Conservation (phyloP, 352 stramenopile genomes). For the Pythium sp. region DNA sequence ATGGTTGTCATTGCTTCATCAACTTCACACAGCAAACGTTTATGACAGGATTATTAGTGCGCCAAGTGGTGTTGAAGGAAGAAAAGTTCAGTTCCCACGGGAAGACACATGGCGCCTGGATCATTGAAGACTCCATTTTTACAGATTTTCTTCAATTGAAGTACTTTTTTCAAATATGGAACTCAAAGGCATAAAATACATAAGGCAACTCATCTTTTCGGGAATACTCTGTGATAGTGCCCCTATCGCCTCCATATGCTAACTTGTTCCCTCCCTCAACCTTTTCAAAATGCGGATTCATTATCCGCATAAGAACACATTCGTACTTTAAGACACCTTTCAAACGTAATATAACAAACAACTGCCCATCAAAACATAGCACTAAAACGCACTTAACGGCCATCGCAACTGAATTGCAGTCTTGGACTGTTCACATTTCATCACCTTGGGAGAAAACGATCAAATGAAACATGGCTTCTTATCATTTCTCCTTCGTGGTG, state of each 20-base stretch:
- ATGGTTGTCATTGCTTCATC: background rate
- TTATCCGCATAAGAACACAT: background rate
- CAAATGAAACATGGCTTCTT: background rate
- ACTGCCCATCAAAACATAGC: background rate
- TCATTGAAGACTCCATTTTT: background rate
- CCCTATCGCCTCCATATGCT: background rate
- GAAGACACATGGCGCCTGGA: background rate
- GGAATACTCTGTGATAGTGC: background rate
- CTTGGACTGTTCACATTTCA: no score
- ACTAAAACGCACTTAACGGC: no score
- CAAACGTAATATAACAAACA: background rate
- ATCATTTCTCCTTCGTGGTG: background rate
- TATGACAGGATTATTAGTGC: background rate
- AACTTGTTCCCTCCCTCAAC: background rate
- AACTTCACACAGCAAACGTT: background rate
- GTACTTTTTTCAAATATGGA: background rate
- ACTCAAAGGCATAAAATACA: no score
- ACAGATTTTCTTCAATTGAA: background rate
- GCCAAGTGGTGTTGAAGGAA: background rate
- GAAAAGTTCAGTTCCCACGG: background rate
- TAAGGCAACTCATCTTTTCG: background rate
- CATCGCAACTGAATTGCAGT: no score
- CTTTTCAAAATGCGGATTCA: background rate
- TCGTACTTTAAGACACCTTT: background rate
- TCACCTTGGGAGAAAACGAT: background rate